Percentiles rank a stretch among this genome's conserved stretches.
Evolutionary conservation across 306 rosid species (phyloP).

Genomic region (Alnus rubra): DNA sequence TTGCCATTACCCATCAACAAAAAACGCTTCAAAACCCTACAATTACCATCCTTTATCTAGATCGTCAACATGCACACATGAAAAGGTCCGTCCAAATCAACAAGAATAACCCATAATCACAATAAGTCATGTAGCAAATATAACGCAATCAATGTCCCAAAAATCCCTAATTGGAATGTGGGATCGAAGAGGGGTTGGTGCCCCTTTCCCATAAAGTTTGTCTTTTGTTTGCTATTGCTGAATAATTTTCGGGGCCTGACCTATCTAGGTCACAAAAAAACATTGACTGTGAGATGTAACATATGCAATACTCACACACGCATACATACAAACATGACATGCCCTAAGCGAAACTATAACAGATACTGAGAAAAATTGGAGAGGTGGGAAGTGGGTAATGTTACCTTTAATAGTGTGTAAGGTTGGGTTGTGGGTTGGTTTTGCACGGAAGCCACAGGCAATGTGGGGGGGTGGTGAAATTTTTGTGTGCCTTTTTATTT

Average conservation of each 20-base stretch:
- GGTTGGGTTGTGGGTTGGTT: conserved; percentile 8
- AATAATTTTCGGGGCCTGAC: neutral
- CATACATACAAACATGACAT: conserved; percentile 47
- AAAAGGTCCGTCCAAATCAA: conserved; percentile 23
- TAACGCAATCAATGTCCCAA: conserved; percentile 34
- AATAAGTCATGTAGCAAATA: conserved; percentile 34
- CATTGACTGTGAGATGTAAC: conserved; percentile 37
- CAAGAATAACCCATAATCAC: neutral
- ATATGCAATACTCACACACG: neutral
- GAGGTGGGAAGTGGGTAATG: conserved; percentile 38
- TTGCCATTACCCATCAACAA: conserved; percentile 33
- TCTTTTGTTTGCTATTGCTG: conserved; percentile 32
- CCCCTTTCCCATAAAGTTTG: conserved; percentile 22
- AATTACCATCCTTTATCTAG: conserved; percentile 38
- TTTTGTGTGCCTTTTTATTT: neutral
- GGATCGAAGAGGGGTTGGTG: conserved; percentile 31
- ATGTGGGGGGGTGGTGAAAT: neutral
- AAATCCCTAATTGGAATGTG: conserved; percentile 35
- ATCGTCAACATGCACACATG: conserved; percentile 52
- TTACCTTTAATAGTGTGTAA: conserved; percentile 44
- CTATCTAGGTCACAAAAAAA: conserved; percentile 54
- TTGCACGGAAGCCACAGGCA: conserved; percentile 37
- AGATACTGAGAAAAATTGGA: conserved; percentile 24
- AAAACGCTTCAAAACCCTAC: conserved; percentile 42
- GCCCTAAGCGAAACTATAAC: conserved; percentile 36